Evolutionary conservation across 2,329 filamentous ascomycete genomes (phyloP), one percentile per base, ranked within the genome.

Genomic region (Xylariomycetidae sp.): DNA sequence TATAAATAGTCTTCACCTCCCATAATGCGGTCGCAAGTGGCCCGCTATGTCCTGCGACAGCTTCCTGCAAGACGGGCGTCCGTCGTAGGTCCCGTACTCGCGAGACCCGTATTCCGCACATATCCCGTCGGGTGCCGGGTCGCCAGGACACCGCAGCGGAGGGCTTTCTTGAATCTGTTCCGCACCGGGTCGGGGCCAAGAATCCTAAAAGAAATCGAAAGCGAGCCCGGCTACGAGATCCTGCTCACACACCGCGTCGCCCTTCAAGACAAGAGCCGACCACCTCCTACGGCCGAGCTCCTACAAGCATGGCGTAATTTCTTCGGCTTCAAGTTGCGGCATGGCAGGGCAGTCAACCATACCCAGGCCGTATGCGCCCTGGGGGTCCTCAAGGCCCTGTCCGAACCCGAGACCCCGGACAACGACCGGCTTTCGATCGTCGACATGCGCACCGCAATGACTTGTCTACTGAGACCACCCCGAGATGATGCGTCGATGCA

Each of bases 161-260:
- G 79, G 42, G 70, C 71, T 4, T 77, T 89, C 37, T 70, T 88
- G 48, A 70, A 70, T 17, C 63, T 87, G 29, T 73, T 84, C 46
- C 55, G 67, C 42, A 76, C 78, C n/a, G n/a, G n/a, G n/a, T n/a
- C n/a, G 47, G 63, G 75, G 4, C 70, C 76, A 13, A 68, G 75
- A 38, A 64, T 72, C 36, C 59, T 79, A 26, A 80, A 77, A 54
- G 67, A 76, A 15, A 67, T 79, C 31, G 70, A 79, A 47, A 64
- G 79, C 39, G 83, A 79, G 49, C 82, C 76, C 1, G 88, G 87
- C 33, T 74, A 88, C 50, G 76, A 78, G 43, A 73, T 72, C 12
- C 75, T 95, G 63, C 72, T 84, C 48, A 73, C 84, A 38, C 73
- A 86, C 56, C 66, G 74, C 32, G 74, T 75, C 45, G 73, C 76